Percentiles rank a stretch among this genome's conserved stretches.
These are phyloP conservation scores for Calonectria henricotiae DNA, from an alignment of 2,329 filamentous ascomycete genomes.

Conservation along the genomic window DNA sequence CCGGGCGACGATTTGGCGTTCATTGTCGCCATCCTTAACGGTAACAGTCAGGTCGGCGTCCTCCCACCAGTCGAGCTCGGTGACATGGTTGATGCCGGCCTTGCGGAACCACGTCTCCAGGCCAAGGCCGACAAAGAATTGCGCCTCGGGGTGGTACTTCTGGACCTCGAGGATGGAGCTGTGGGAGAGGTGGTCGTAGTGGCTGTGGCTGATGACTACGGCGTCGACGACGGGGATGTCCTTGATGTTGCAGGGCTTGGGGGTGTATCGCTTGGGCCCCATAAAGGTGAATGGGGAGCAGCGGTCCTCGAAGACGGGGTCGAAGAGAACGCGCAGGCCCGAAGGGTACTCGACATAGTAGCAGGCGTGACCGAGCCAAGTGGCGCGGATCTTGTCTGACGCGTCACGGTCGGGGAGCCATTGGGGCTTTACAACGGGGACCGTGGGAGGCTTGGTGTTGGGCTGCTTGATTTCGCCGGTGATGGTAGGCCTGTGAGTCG, in stretches of 20 bases:
- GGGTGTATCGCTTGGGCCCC: conserved; percentile 85
- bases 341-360: conserved; percentile 92
- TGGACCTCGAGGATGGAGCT: conserved; percentile 81
- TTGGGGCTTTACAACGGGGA: conserved; percentile 77
- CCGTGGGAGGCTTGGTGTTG: conserved; percentile 76
- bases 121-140: conserved; percentile 91
- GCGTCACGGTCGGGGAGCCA: conserved; percentile 77
- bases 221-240: conserved; percentile 85
- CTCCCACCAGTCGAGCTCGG: conserved; percentile 97
- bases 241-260: conserved; percentile 81
- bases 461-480: conserved; percentile 65
- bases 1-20: conserved; percentile 74
- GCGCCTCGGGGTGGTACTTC: conserved; percentile 80
- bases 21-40: conserved; percentile 52
- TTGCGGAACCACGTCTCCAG: conserved; percentile 86
- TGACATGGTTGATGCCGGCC: conserved; percentile 82
- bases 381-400: conserved; percentile 79
- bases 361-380: conserved; percentile 96
- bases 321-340: conserved; percentile 91
- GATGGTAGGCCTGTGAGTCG: conserved; percentile 56
- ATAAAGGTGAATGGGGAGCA: conserved; percentile 83
- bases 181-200: conserved; percentile 93
- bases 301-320: conserved; percentile 91
- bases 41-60: conserved; percentile 80
- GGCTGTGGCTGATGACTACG: conserved; percentile 89